These are phyloP conservation scores for Diaporthe vaccinii DNA, from an alignment of 2,329 filamentous ascomycete genomes.

Conservation along the genomic window DNA sequence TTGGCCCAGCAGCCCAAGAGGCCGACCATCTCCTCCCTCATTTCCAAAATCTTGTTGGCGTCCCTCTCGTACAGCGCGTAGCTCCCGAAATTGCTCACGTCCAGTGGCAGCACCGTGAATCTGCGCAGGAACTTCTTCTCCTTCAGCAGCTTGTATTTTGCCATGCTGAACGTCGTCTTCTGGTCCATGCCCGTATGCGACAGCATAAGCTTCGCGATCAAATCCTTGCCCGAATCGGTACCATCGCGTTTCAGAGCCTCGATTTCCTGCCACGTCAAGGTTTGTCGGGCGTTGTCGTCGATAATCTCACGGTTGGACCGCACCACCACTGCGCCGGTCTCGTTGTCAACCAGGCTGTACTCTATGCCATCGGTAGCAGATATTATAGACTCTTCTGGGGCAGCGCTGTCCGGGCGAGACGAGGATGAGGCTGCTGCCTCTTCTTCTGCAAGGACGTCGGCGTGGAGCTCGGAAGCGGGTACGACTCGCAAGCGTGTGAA, in stretches of 20 bases:
- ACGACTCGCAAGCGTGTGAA: slow-evolving; percentile 83
- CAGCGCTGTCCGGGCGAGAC: slow-evolving; percentile 55
- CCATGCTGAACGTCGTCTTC: slow-evolving; percentile 93
- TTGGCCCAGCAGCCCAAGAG: slow-evolving; percentile 92
- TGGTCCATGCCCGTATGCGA: slow-evolving; percentile 92
- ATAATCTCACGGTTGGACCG: slow-evolving; percentile 72
- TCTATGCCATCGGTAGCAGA: slow-evolving; percentile 56
- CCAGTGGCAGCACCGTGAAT: slow-evolving; percentile 87
- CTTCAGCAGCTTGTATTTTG: slow-evolving; percentile 96
- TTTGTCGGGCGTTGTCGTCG: slow-evolving; percentile 78
- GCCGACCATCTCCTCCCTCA: slow-evolving; percentile 86
- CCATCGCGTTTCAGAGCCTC: slow-evolving; percentile 81
- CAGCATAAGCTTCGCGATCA: slow-evolving; percentile 92
- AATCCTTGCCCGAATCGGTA: slow-evolving; percentile 84
- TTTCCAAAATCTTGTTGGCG: slow-evolving; percentile 83
- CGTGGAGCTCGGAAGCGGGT: slow-evolving; percentile 84
- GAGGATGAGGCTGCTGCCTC: slow-evolving; percentile 45
- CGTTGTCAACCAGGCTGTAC: slow-evolving; percentile 60
- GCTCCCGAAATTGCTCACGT: slow-evolving; percentile 80
- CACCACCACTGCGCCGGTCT: slow-evolving; percentile 63
- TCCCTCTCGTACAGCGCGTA: slow-evolving; percentile 88
- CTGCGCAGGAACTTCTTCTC: slow-evolving; percentile 92
- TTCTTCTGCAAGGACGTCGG: slow-evolving; percentile 74
- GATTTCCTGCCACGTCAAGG: slow-evolving; percentile 80
- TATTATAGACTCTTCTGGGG: slow-evolving; percentile 58